Evolutionary conservation across 805 yeast genomes (phyloP).

Genomic region (Hermanozyma aechmeae): DNA sequence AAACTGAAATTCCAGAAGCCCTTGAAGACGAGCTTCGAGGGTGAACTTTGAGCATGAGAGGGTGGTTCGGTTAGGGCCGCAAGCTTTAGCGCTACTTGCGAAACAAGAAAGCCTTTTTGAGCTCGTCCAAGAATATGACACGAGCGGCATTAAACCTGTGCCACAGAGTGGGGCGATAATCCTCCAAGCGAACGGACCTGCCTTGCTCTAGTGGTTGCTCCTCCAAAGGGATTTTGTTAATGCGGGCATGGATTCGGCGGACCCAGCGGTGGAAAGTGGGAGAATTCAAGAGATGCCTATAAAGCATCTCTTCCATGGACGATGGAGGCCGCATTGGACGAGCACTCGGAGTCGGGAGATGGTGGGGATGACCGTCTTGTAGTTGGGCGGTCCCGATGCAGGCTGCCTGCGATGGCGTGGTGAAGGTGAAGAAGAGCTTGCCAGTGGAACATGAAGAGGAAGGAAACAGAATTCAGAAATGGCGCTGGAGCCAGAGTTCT

Average conservation of each 20-base stretch:
- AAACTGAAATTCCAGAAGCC: slow-evolving; percentile 48
- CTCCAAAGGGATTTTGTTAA: slow-evolving; percentile 50
- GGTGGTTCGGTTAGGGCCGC: too few relatives aligned
- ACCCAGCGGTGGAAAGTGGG: slow-evolving; percentile 57
- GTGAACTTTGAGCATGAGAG: too few relatives aligned
- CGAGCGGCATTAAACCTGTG: slow-evolving; percentile 58
- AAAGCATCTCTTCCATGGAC: slow-evolving; percentile 15
- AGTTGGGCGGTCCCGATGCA: too few relatives aligned
- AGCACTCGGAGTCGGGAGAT: too few relatives aligned
- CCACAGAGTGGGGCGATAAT: slow-evolving; percentile 38
- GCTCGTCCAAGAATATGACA: slow-evolving; percentile 50
- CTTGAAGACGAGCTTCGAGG: not conserved
- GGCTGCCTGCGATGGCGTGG: too few relatives aligned
- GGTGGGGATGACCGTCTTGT: too few relatives aligned
- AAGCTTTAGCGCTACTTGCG: not conserved
- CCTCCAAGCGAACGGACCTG: slow-evolving; percentile 12
- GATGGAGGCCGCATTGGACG: too few relatives aligned
- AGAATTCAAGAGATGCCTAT: slow-evolving; percentile 41
- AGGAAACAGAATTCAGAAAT: too few relatives aligned
- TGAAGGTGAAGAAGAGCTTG: too few relatives aligned
- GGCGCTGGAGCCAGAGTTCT: too few relatives aligned
- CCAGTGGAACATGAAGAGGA: too few relatives aligned
- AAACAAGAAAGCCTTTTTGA: slow-evolving; percentile 45
- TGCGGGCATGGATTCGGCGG: slow-evolving; percentile 47
- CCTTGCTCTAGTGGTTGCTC: slow-evolving; percentile 12